phyloP scores from a whole-genome alignment of 148 eudicot genomes.

The Polygonum maritimum region DNA sequence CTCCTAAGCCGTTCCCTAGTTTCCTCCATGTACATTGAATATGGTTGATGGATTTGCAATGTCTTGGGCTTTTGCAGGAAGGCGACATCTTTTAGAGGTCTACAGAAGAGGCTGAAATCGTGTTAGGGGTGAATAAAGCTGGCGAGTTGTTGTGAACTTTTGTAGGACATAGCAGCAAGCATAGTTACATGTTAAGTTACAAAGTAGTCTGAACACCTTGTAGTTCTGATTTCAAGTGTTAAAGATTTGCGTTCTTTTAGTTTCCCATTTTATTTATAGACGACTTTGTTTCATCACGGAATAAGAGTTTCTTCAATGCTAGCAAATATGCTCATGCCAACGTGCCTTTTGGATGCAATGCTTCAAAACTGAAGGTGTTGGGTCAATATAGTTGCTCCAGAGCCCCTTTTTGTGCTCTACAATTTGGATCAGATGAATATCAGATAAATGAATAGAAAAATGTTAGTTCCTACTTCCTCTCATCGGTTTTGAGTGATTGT shows the following conservation, averaged over 20 bases:
- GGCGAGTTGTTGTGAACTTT: conserved; percentile 9
- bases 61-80: neutral
- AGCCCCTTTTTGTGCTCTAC: no score
- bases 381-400: no score
- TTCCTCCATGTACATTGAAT: neutral
- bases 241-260: neutral
- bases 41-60: neutral
- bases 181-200: neutral
- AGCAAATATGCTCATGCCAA: no score
- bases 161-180: conserved; percentile 7
- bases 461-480: no score
- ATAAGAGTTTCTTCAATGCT: neutral
- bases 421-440: no score
- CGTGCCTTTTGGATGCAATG: neutral
- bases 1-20: no score
- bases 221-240: neutral
- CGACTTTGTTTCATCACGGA: neutral
- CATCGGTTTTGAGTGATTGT: no score
- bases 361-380: no score
- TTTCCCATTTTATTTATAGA: neutral
- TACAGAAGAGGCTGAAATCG: neutral
- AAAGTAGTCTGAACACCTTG: neutral
- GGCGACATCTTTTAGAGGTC: neutral
- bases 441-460: no score
- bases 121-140: conserved; percentile 6